Conservation (phyloP, 2,329 filamentous ascomycete species). For the Sphaerostilbella broomeana region DNA sequence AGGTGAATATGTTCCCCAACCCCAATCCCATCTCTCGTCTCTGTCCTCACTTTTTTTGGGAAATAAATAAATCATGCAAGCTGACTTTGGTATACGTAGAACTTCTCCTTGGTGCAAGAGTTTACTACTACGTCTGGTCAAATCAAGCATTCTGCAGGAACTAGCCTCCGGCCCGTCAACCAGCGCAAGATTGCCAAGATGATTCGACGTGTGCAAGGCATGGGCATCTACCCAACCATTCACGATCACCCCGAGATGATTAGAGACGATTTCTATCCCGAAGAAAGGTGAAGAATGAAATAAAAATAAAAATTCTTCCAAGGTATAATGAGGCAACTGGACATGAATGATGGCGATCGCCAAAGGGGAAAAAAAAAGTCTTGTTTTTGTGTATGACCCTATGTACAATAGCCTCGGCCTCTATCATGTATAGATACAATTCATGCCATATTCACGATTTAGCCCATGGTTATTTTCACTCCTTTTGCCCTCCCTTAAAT, state of each 20-base stretch:
- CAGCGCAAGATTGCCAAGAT: constrained; percentile 92
- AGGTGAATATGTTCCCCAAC: too few species aligned
- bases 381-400: constrained; percentile 12
- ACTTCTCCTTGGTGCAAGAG: constrained; percentile 86
- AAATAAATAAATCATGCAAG: background rate
- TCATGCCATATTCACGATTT: constrained; percentile 16
- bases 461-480: too few species aligned
- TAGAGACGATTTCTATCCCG: constrained; percentile 32
- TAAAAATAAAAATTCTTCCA: background rate
- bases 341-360: constrained; percentile 2
- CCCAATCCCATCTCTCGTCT: too few species aligned
- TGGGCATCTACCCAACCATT: constrained; percentile 87
- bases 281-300: constrained; percentile 10
- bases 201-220: constrained; percentile 77
- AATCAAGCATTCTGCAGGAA: constrained; percentile 70
- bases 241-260: constrained; percentile 83
- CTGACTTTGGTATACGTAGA: constrained; percentile 45
- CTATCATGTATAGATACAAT: constrained; percentile 30
- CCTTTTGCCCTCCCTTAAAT: too few species aligned
- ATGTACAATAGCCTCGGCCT: constrained; percentile 32
- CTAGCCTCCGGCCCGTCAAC: constrained; percentile 79
- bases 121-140: constrained; percentile 79
- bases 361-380: too few species aligned
- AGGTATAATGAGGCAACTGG: background rate
- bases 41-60: too few species aligned